Evolutionary conservation across 1,284 basidiomycete species (phyloP), one percentile per base, ranked within the genome.

Genomic region (Microbotryomycetes sp.): DNA sequence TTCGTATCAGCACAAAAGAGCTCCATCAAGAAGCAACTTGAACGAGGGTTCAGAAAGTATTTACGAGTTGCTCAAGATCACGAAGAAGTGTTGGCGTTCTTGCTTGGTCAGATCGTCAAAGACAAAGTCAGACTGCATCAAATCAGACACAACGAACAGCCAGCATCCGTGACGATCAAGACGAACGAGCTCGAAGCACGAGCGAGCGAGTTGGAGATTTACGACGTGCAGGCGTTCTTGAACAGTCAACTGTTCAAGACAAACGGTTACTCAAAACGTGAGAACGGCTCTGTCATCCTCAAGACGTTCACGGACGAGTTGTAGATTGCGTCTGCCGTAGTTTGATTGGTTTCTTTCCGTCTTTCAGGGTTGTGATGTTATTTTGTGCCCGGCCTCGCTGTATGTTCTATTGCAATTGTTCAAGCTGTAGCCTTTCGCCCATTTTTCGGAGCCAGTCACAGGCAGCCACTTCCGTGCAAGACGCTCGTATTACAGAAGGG

Each of bases 1-100:
- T 99, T 99, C 76, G 89, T 99, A 60, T 92, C 79, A 70, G 89
- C 94, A 22, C 96, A 98, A 76, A 99, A 99, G 81, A 89, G 93
- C 82, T 92, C 88, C 64, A 92, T 98, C 79, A 97, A 97, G 82
- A 94, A 91, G 80, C 93, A 92, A 19, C 81, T 99, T 49, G 91
- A 98, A 77, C 81, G 96, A 71, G 92, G 67, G 12, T 69, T 69
- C 67, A 52, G 94, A 66, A 97, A 97, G 78, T 99, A 99, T 75
- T 82, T 98, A 49, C 91, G 92, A 54, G 88, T 93, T 73, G 87
- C 92, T 15, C 85, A 86, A 62, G 96, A 99, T 74, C 70, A 94
- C 76, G 92, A 98, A 76, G 96, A 99, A 76, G 78, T 99, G 60
- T 82, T 98, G 32, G 83, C 91, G 2, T 98, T 97, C 83, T 79